Percentiles rank a stretch among this genome's conserved stretches.
These are phyloP conservation scores for Fraxinus quadrangulata DNA, from an alignment of 257 asterid genomes.

Conservation along the genomic window DNA sequence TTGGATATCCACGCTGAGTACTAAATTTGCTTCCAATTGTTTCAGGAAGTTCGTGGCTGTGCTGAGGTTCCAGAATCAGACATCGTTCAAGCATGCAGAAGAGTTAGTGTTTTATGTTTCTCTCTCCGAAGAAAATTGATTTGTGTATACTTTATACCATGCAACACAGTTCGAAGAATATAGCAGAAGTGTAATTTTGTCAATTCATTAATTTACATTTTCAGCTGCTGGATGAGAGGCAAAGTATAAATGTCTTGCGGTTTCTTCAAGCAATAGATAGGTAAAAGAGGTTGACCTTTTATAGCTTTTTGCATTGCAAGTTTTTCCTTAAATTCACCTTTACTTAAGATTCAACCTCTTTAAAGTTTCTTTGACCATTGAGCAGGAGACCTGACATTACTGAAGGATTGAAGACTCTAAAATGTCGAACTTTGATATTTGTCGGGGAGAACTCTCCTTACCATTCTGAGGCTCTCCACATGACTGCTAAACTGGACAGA, in stretches of 20 bases:
- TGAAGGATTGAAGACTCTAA: conserved; percentile 66
- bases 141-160: conserved; percentile 11
- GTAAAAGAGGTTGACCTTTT: conserved; percentile 33
- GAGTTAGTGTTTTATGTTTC: conserved; percentile 51
- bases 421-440: conserved; percentile 82
- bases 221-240: conserved; percentile 94
- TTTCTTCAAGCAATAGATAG: conserved; percentile 81
- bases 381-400: conserved; percentile 82
- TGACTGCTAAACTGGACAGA: conserved; percentile 72
- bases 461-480: conserved; percentile 68
- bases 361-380: conserved; percentile 25
- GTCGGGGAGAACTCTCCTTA: conserved; percentile 88
- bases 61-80: conserved; percentile 75
- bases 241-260: conserved; percentile 69
- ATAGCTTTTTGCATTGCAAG: background rate
- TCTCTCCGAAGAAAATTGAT: background rate
- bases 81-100: conserved; percentile 92
- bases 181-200: background rate
- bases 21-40: conserved; percentile 25
- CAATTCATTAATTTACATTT: conserved; percentile 22
- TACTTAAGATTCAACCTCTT: conserved; percentile 17
- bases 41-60: conserved; percentile 84
- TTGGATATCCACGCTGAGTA: background rate
- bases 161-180: background rate
- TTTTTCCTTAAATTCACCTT: conserved; percentile 4